These are phyloP conservation scores for Leccinum obscurum DNA, from an alignment of 768 basidiomycete genomes.

Conservation along the genomic window DNA sequence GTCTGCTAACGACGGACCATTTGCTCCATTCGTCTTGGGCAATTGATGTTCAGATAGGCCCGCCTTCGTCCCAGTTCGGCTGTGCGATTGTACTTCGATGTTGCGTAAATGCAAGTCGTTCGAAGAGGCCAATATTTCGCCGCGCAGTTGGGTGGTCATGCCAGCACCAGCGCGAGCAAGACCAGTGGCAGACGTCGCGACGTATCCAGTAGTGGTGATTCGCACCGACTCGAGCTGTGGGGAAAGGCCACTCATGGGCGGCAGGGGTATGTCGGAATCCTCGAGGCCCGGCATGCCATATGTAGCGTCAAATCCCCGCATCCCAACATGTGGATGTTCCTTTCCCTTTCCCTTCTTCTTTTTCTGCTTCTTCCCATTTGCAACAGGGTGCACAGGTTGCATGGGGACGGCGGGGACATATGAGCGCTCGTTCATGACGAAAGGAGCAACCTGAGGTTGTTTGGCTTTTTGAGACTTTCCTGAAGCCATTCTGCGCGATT, in stretches of 20 bases:
- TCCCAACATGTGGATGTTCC: conserved; percentile 17
- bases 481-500: conserved; percentile 28
- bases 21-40: conserved; percentile 25
- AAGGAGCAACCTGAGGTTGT: conserved; percentile 13
- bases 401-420: conserved; percentile 9
- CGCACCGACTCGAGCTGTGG: conserved; percentile 50
- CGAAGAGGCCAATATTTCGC: conserved; percentile 59
- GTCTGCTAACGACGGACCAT: conserved; percentile 37
- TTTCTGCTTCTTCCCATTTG: conserved; percentile 42
- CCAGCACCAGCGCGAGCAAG: conserved; percentile 33
- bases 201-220: conserved; percentile 46
- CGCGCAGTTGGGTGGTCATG: conserved; percentile 45
- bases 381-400: conserved; percentile 9
- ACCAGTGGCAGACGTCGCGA: conserved; percentile 37
- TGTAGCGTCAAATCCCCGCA: conserved; percentile 18
- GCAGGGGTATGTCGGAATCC: conserved; percentile 17
- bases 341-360: conserved; percentile 47
- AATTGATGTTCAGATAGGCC: conserved; percentile 19
- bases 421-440: conserved; percentile 8
- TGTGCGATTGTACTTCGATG: conserved; percentile 30
- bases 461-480: conserved; percentile 32
- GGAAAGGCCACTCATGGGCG: conserved; percentile 38
- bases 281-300: conserved; percentile 30
- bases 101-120: conserved; percentile 58
- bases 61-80: conserved; percentile 29